Percentiles rank a stretch among this genome's conserved stretches.
Evolutionary conservation across 495 filamentous ascomycete species (phyloP).

Genomic region (Lasiosphaeria hispida): DNA sequence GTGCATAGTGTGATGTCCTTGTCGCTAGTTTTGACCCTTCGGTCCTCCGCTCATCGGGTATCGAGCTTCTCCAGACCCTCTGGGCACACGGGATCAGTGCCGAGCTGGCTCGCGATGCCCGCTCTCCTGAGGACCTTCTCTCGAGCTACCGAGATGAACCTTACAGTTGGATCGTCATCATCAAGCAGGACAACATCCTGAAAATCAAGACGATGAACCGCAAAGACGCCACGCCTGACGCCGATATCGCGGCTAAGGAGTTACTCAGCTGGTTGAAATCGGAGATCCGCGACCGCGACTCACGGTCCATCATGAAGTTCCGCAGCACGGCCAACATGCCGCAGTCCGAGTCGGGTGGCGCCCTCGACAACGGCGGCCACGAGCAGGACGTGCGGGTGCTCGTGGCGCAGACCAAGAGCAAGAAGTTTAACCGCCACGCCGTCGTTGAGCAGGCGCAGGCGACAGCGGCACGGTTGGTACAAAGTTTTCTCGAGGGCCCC

Average conservation of each 20-base stretch:
- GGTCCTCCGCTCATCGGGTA: slow-evolving; percentile 69
- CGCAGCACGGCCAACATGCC: slow-evolving; percentile 15
- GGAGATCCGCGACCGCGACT: slow-evolving; percentile 68
- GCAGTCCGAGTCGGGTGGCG: slow-evolving; percentile 17
- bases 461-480: slow-evolving; percentile 59
- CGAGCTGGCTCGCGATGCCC: slow-evolving; percentile 77
- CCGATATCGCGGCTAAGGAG: slow-evolving; percentile 70
- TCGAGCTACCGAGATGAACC: slow-evolving; percentile 69
- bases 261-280: slow-evolving; percentile 76
- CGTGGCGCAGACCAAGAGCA: slow-evolving; percentile 73
- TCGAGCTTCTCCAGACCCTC: slow-evolving; percentile 73
- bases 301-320: slow-evolving; percentile 37
- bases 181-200: slow-evolving; percentile 73
- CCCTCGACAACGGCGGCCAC: slow-evolving; percentile 40
- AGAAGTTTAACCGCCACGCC: slow-evolving; percentile 82
- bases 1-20: slow-evolving; percentile 73
- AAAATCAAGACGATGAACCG: slow-evolving; percentile 73
- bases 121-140: slow-evolving; percentile 73
- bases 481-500: slow-evolving; percentile 67
- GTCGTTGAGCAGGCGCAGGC: slow-evolving; percentile 79
- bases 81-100: slow-evolving; percentile 84
- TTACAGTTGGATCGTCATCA: slow-evolving; percentile 81
- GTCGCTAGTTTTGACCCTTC: slow-evolving; percentile 81
- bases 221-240: slow-evolving; percentile 65
- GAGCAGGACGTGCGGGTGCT: slow-evolving; percentile 80